Evolutionary conservation across 2,329 filamentous ascomycete genomes (phyloP), one percentile per base, ranked within the genome.

Genomic region (Tolypocladium album): DNA sequence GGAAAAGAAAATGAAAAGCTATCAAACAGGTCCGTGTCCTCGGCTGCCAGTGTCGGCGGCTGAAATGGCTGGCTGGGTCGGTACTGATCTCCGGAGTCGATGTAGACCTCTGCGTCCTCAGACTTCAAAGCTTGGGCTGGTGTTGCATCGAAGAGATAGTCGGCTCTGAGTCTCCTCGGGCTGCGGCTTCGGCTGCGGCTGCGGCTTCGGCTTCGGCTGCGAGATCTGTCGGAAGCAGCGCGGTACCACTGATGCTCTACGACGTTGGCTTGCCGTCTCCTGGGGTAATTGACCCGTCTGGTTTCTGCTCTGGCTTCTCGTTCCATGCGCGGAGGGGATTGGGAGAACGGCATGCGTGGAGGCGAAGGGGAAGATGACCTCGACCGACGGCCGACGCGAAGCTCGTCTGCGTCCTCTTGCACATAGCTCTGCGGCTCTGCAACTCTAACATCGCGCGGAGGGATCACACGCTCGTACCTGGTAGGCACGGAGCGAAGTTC

Each of bases 11-110:
- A 69, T 20, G 62, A 62, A 20, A 72, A 70, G 43, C 68, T 68
- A 27, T 71, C 70, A 42, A 70, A 66, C 12, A 66, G 63, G 27
- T 72, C 69, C 58, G 65, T 63, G 17, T 71, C 69, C 31, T 70
- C 67, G n/a, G 61, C 55, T 11, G 59, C 47, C 12, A 62, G 61
- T 55, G 61, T 64, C 24, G 56, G 27, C 38, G 64, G 60, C 5
- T 58, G 62, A 36, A 39, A 52, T 8, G 22, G 31, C 11, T 17
- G 15, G 36, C 52, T 5, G 31, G 50, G 15, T 43, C 22, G 38
- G 27, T 58, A 53, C 31, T 27, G 36, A 20, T 56, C 53, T 9
- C 40, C 38, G 7, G 55, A 24, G 42, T 47, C 11, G 13, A 40
- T n/a, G 24, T 39, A 39, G 8, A 47, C 58, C 24, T 55, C 55